These are phyloP conservation scores for Penicillium subrubescens DNA, from an alignment of 495 filamentous ascomycete species.

Conservation along the genomic window DNA sequence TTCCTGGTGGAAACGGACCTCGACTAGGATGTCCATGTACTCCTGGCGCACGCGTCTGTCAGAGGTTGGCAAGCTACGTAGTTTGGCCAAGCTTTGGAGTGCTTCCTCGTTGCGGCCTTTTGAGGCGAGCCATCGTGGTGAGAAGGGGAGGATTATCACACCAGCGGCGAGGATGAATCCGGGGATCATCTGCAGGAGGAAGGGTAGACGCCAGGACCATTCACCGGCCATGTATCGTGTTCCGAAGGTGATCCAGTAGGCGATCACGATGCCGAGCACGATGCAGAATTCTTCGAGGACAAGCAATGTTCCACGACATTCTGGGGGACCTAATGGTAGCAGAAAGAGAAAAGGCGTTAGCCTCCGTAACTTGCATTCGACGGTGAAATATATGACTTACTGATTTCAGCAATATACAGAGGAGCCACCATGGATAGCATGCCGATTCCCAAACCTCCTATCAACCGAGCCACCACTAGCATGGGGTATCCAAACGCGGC, in stretches of 20 bases:
- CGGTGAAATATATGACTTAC: constrained; percentile 15
- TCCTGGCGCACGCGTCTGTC: constrained; percentile 52
- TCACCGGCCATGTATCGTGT: constrained; percentile 54
- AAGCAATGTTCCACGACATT: constrained; percentile 54
- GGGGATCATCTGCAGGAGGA: constrained; percentile 53
- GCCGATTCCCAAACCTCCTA: constrained; percentile 64
- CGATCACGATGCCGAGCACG: constrained; percentile 57
- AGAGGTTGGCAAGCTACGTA: constrained; percentile 44
- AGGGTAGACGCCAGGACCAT: constrained; percentile 54
- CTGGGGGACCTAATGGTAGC: constrained; percentile 45
- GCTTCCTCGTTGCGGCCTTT: constrained; percentile 53
- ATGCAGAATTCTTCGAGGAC: constrained; percentile 59
- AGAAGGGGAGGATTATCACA: constrained; percentile 53
- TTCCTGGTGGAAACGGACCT: constrained; percentile 52
- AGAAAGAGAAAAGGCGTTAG: background rate
- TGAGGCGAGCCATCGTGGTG: constrained; percentile 54
- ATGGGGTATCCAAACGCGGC: constrained; percentile 57
- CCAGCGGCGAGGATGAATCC: constrained; percentile 47
- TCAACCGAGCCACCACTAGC: constrained; percentile 59
- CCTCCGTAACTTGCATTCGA: background rate
- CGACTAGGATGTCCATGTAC: constrained; percentile 53
- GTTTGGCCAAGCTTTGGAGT: constrained; percentile 43
- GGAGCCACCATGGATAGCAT: constrained; percentile 57
- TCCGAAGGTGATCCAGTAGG: constrained; percentile 61
- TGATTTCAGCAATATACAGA: constrained; percentile 60